Conservation (phyloP, 441 rosid genomes). For the Mallotus japonicus region DNA sequence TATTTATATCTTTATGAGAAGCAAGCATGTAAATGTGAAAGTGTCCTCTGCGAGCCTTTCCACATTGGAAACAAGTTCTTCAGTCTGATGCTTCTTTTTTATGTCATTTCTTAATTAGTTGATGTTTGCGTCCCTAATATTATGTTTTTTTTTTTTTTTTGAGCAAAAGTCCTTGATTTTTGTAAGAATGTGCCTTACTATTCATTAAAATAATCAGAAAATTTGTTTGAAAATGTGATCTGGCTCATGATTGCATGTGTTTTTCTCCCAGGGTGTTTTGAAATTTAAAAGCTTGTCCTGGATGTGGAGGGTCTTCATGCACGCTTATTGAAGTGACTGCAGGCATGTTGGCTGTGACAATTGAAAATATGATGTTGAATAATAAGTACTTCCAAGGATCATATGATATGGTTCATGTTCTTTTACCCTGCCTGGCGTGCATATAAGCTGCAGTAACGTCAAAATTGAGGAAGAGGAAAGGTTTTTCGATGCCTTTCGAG, state of each 20-base stretch:
- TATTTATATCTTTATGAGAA: neutral
- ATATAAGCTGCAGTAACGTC: too few species aligned
- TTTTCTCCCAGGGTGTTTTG: neutral
- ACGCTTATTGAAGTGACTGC: too few species aligned
- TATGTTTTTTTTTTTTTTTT: neutral
- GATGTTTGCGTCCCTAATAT: neutral
- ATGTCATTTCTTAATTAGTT: neutral
- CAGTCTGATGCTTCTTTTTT: neutral
- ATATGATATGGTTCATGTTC: too few species aligned
- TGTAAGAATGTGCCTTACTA: neutral
- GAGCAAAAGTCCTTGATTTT: neutral
- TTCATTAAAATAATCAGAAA: neutral
- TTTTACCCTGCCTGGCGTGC: too few species aligned
- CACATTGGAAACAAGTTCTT: neutral
- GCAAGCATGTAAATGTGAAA: conserved; percentile 2
- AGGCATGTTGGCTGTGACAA: too few species aligned
- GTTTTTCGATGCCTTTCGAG: too few species aligned
- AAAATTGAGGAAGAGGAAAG: too few species aligned
- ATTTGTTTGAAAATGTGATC: neutral
- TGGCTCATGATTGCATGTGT: neutral
- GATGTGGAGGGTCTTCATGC: neutral
- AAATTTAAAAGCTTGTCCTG: neutral
- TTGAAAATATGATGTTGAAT: neutral
- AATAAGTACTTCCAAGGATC: too few species aligned
- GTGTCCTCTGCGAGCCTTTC: neutral